Percentiles rank a stretch among this genome's conserved stretches.
phyloP scores from a whole-genome alignment of 345 rosid genomes.

The Salix udensis region DNA sequence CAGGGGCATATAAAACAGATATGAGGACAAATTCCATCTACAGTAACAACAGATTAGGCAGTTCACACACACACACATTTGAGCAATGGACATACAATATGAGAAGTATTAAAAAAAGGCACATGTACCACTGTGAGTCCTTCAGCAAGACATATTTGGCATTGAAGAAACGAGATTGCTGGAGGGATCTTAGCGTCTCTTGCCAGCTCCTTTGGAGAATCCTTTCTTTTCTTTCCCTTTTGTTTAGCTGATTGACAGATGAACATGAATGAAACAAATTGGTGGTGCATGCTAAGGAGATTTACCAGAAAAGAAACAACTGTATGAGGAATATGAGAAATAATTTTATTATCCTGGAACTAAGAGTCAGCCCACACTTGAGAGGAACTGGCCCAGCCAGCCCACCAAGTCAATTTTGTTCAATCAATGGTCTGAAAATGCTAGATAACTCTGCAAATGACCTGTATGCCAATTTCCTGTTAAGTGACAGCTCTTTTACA shows the following conservation, averaged over 20 bases:
- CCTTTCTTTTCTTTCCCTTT: constrained; percentile 77
- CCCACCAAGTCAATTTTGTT: neutral
- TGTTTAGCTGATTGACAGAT: constrained; percentile 54
- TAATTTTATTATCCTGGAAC: neutral
- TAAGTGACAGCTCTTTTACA: neutral
- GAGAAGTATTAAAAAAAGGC: neutral
- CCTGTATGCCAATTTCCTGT: neutral
- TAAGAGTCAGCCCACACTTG: neutral
- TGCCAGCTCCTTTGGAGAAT: constrained; percentile 53
- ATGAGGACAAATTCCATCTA: neutral
- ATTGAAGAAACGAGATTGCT: constrained; percentile 66
- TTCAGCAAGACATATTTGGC: constrained; percentile 80
- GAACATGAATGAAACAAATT: constrained; percentile 10
- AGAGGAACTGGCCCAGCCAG: neutral
- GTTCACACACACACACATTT: too few relatives aligned
- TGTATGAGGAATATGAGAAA: neutral
- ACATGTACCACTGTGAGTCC: constrained; percentile 75
- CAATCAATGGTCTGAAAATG: neutral
- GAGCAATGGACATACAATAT: neutral
- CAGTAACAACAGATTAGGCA: neutral
- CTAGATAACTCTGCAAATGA: neutral
- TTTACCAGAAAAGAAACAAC: neutral
- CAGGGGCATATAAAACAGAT: neutral
- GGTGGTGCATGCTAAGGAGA: neutral
- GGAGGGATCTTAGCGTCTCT: constrained; percentile 69